Conservation (phyloP, 164 flowering plant genomes). For the Vitis riparia region DNA sequence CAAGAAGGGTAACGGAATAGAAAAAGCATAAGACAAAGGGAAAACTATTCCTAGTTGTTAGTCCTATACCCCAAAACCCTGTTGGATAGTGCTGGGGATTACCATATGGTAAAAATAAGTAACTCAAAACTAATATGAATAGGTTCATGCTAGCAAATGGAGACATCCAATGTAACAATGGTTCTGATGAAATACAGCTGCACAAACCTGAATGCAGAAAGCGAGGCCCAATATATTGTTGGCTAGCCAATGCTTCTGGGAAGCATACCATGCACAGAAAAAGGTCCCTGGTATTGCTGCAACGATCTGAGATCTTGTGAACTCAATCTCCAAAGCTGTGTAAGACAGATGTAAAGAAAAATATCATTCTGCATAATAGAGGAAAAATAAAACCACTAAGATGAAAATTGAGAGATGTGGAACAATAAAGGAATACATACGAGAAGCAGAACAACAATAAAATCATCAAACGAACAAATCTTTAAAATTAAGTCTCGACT, state of each 20-base stretch:
- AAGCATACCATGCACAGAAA: conserved; percentile 97
- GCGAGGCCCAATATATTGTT: conserved; percentile 93
- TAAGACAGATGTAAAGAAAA: conserved; percentile 38
- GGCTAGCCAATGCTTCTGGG: conserved; percentile 94
- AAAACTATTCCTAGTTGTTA: too few relatives aligned
- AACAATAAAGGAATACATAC: too few relatives aligned
- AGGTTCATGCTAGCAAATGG: too few relatives aligned
- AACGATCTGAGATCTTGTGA: conserved; percentile 86
- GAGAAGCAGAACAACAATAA: background rate
- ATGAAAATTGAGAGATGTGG: background rate
- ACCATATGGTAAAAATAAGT: too few relatives aligned
- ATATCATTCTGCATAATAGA: conserved; percentile 38
- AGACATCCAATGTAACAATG: too few relatives aligned
- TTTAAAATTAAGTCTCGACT: background rate
- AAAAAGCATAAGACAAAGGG: too few relatives aligned
- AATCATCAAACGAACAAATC: too few relatives aligned
- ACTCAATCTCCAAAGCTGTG: conserved; percentile 90
- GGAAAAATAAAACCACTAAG: conserved; percentile 28
- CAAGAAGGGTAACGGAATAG: too few relatives aligned
- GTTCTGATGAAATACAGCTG: background rate
- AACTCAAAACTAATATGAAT: too few relatives aligned
- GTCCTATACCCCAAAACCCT: too few relatives aligned
- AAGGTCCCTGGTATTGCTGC: conserved; percentile 95
- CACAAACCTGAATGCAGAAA: conserved; percentile 91
- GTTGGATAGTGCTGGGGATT: too few relatives aligned